These are phyloP conservation scores for Amanita subjunquillea DNA, from an alignment of 768 basidiomycete species.

Conservation along the genomic window DNA sequence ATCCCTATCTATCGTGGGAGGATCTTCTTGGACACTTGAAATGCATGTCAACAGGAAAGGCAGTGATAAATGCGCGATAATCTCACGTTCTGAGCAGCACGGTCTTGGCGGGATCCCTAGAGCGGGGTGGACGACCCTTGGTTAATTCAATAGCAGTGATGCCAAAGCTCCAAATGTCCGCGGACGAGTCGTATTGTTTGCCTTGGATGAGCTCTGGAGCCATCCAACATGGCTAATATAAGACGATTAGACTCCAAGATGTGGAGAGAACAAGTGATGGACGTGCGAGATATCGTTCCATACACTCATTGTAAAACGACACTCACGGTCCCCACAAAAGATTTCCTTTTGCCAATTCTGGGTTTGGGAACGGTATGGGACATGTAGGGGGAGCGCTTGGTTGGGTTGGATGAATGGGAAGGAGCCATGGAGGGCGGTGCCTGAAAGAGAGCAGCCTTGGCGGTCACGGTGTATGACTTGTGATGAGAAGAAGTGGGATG, in stretches of 20 bases:
- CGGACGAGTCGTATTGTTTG: slow-evolving; percentile 71
- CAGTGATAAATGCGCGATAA: neutral
- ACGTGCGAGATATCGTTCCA: neutral
- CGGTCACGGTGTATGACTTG: slow-evolving; percentile 18
- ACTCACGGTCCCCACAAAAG: slow-evolving; percentile 84
- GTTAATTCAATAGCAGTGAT: slow-evolving; percentile 90
- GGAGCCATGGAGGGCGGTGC: slow-evolving; percentile 8
- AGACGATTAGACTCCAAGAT: neutral
- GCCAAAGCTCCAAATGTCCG: slow-evolving; percentile 95
- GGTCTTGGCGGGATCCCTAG: slow-evolving; percentile 59
- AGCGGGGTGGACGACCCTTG: slow-evolving; percentile 80
- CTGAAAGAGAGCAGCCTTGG: slow-evolving; percentile 20
- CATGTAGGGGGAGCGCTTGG: neutral
- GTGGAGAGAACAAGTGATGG: neutral
- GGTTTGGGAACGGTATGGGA: slow-evolving; percentile 23
- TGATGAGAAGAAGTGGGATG: slow-evolving; percentile 16
- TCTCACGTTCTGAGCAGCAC: slow-evolving; percentile 67
- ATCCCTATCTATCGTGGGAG: slow-evolving; percentile 69
- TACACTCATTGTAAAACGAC: slow-evolving; percentile 1
- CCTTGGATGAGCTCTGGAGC: slow-evolving; percentile 89
- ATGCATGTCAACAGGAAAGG: neutral
- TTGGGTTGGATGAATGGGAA: slow-evolving; percentile 13
- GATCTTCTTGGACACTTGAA: slow-evolving; percentile 58
- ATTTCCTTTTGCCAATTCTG: slow-evolving; percentile 68
- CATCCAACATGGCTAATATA: slow-evolving; percentile 83